phyloP scores from a whole-genome alignment of 148 eudicot genomes.

The Tetragonia tetragonoides region DNA sequence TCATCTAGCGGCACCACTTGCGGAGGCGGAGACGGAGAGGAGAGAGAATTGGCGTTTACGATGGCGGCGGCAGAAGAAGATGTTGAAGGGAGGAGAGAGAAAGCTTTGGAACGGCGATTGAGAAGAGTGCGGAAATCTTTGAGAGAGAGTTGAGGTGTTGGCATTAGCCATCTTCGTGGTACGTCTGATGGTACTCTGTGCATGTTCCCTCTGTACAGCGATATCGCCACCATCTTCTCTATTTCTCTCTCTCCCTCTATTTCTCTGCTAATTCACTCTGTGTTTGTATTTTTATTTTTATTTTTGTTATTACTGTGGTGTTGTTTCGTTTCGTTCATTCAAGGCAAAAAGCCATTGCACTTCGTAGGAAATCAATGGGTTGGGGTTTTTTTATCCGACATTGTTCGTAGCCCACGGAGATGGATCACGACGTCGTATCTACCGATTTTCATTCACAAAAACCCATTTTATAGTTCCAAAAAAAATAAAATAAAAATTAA shows the following conservation, averaged over 20 bases:
- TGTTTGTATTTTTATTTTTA: neutral
- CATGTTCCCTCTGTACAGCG: conserved; percentile 83
- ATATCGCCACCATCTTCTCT: conserved; percentile 64
- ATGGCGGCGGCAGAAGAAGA: conserved; percentile 25
- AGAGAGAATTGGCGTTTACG: neutral
- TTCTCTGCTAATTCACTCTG: neutral
- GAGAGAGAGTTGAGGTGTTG: conserved; percentile 49
- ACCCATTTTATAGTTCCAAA: too few species aligned
- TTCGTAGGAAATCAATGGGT: too few species aligned
- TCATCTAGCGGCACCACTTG: neutral
- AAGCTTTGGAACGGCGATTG: conserved; percentile 67
- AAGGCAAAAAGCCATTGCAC: too few species aligned
- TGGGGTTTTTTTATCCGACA: too few species aligned
- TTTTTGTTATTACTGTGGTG: too few species aligned
- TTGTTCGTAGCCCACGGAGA: too few species aligned
- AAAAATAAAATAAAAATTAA: too few species aligned
- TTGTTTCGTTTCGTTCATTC: neutral
- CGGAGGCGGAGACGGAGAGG: neutral
- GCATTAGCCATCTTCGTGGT: conserved; percentile 67
- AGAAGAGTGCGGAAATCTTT: conserved; percentile 60
- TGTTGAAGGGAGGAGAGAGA: conserved; percentile 48
- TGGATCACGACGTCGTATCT: too few species aligned
- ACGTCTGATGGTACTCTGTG: conserved; percentile 60
- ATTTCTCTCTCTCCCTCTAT: conserved; percentile 14
- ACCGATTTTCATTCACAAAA: too few species aligned